A percentile compares a stretch with the other conserved stretches of the same genome.
Conservation (phyloP, 1,139 yeast genomes). For the Keqinozyma sinolaborantium region DNA sequence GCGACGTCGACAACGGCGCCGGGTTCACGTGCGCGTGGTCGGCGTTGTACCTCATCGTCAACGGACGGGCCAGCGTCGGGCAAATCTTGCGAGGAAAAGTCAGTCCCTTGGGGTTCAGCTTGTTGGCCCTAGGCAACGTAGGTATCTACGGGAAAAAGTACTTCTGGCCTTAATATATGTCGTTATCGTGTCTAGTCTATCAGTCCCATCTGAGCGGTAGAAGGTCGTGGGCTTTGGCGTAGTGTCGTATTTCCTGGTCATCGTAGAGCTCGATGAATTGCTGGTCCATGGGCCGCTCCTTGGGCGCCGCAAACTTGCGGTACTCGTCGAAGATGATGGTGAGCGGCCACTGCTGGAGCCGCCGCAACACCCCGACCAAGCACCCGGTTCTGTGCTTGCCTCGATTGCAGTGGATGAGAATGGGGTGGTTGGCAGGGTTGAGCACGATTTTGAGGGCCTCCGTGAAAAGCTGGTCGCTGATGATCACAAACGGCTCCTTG, state of each 20-base stretch:
- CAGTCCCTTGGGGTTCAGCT: constrained; percentile 60
- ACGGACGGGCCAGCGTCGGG: constrained; percentile 59
- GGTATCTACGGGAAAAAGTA: constrained; percentile 68
- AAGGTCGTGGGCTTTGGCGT: constrained; percentile 52
- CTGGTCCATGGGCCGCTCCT: constrained; percentile 91
- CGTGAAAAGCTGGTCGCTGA: constrained; percentile 73
- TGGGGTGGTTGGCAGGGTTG: constrained; percentile 84
- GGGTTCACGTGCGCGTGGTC: constrained; percentile 93
- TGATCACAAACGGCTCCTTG: constrained; percentile 89
- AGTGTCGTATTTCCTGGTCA: constrained; percentile 52
- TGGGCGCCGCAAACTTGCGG: constrained; percentile 90
- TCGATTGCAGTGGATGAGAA: constrained; percentile 88
- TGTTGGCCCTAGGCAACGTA: constrained; percentile 61
- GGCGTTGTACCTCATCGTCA: constrained; percentile 67
- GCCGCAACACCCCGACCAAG: constrained; percentile 83
- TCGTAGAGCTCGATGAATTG: constrained; percentile 90
- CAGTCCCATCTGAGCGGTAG: constrained; percentile 66
- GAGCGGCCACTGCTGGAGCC: constrained; percentile 87
- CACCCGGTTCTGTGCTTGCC: constrained; percentile 98
- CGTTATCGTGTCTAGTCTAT: neutral
- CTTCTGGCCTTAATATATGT: constrained; percentile 33
- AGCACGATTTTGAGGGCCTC: constrained; percentile 78
- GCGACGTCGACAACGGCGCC: constrained; percentile 78
- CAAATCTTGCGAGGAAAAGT: constrained; percentile 34
- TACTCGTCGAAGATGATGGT: constrained; percentile 95